These are phyloP conservation scores for Rhypophila decipiens DNA, from an alignment of 495 filamentous ascomycete genomes.

Conservation along the genomic window DNA sequence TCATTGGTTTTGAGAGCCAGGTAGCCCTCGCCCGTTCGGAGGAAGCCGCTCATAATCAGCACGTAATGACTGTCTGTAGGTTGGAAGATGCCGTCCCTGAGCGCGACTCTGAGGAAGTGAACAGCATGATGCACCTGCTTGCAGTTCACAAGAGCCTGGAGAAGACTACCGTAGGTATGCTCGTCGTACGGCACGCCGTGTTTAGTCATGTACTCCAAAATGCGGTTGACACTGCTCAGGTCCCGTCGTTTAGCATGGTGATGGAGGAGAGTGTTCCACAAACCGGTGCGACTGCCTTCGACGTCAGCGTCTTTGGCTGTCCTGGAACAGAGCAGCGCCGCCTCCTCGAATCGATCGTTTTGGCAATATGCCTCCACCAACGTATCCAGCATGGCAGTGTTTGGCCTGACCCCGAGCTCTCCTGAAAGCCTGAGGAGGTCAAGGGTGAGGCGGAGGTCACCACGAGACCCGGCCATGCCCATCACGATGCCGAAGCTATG, in stretches of 20 bases:
- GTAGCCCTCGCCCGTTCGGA: slow-evolving; percentile 29
- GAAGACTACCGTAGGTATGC: slow-evolving; percentile 67
- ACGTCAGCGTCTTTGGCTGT: slow-evolving; percentile 34
- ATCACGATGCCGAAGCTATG: slow-evolving; percentile 68
- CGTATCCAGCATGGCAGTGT: slow-evolving; percentile 50
- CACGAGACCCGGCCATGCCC: slow-evolving; percentile 60
- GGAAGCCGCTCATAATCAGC: slow-evolving; percentile 26
- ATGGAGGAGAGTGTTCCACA: slow-evolving; percentile 75
- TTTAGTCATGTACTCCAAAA: slow-evolving; percentile 58
- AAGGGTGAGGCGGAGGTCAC: slow-evolving; percentile 64
- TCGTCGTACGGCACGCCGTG: slow-evolving; percentile 53
- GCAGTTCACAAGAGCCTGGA: slow-evolving; percentile 59
- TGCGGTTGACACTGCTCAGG: slow-evolving; percentile 49
- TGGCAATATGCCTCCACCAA: slow-evolving; percentile 65
- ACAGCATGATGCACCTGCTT: slow-evolving; percentile 59
- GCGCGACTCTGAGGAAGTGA: slow-evolving; percentile 53
- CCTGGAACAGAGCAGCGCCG: slow-evolving; percentile 51
- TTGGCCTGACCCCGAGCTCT: slow-evolving; percentile 30
- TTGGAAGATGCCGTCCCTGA: slow-evolving; percentile 51
- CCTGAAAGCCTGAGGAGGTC: slow-evolving; percentile 55
- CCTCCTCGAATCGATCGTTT: slow-evolving; percentile 50
- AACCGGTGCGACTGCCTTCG: slow-evolving; percentile 40
- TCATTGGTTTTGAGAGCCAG: slow-evolving; percentile 24
- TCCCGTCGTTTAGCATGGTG: slow-evolving; percentile 62
- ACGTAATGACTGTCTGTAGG: slow-evolving; percentile 55